Evolutionary conservation across 768 basidiomycete genomes (phyloP).

Genomic region (Cystoderma amianthinum): DNA sequence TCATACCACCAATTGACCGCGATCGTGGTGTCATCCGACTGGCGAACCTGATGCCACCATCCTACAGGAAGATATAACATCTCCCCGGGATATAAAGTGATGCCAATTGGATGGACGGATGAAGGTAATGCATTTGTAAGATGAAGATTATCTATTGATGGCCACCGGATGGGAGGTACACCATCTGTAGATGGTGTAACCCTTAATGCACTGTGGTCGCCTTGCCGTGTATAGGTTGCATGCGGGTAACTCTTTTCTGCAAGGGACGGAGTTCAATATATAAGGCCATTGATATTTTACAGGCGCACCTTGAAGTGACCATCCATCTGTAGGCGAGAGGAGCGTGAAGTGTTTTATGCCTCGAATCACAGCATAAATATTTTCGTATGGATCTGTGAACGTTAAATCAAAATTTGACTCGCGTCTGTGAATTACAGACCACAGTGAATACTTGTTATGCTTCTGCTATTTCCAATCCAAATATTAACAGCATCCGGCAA

Average conservation of each 20-base stretch:
- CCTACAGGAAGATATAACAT: constrained; percentile 86
- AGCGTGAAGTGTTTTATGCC: constrained; percentile 84
- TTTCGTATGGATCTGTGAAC: constrained; percentile 79
- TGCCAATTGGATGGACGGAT: constrained; percentile 55
- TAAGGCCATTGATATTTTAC: no score
- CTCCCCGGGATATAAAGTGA: constrained; percentile 67
- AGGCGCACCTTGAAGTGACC: constrained; percentile 66
- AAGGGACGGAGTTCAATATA: no score
- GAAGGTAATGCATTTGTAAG: constrained; percentile 35
- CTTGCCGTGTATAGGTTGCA: constrained; percentile 53
- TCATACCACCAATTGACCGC: constrained; percentile 92
- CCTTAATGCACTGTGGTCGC: constrained; percentile 18
- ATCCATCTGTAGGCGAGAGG: constrained; percentile 84
- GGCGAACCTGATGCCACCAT: constrained; percentile 92
- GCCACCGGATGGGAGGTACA: constrained; percentile 65
- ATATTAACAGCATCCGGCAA: constrained; percentile 86
- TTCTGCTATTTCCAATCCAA: constrained; percentile 80
- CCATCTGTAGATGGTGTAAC: constrained; percentile 21
- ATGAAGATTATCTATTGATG: constrained; percentile 61
- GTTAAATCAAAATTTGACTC: not conserved
- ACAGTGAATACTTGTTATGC: constrained; percentile 81
- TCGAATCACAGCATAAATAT: constrained; percentile 82
- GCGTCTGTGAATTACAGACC: constrained; percentile 36
- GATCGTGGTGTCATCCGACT: constrained; percentile 54
- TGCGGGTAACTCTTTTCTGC: no score